Base-by-base conservation (phyloP, 2,329 filamentous ascomycete genomes). In the Geoglossum cookeanum region DNA sequence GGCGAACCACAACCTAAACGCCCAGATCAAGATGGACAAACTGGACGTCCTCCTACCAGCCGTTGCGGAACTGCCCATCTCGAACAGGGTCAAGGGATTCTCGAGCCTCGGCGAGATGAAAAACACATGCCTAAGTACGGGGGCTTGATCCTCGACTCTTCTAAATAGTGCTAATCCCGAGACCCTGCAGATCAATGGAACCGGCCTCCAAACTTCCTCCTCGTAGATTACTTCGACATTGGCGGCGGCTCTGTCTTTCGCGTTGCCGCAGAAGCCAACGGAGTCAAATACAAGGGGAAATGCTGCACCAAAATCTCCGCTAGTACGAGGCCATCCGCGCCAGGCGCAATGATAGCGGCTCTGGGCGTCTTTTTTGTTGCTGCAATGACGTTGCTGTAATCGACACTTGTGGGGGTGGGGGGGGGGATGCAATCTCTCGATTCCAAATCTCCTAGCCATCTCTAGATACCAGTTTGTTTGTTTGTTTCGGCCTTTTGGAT, bases 1-100 rank as follows among this genome's bases (percentile, higher is more conserved):
- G 65, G 78, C 85, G 64, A 96, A 96, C 70, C 90, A 96, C 72
- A 96, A 96, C 67, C 76, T 95, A 59, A 95, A 95, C 68, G 77
- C 84, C 59, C 77, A 89, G 62, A 78, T 94, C 60, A 77, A 78
- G 56, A 70, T 94, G 39, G 78, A 82, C 1, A 80, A 79, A 33
- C 66, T 77, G 15, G 72, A 75, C 22, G 67, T 92, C 51, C 72
- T 89, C 6, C 82, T 92, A 11, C 87, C 87, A 0, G 85, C 86
- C 58, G 80, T 81, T 0, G 78, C 81, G 3, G 67, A 82, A 45
- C 70, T 91, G 58, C 87, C 87, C 63, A 70, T 77, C 59, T 91
- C 86, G 17, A 94, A 94, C 65, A 80, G 77, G 11, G 76, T 75
- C 11, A 74, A 72, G 1, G 84, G 84, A 15, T 73, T 68, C 56